A percentile compares a stretch with the other conserved stretches of the same genome.
Conservation (phyloP, 2,329 filamentous ascomycete species). For the Botrytis fragariae region DNA sequence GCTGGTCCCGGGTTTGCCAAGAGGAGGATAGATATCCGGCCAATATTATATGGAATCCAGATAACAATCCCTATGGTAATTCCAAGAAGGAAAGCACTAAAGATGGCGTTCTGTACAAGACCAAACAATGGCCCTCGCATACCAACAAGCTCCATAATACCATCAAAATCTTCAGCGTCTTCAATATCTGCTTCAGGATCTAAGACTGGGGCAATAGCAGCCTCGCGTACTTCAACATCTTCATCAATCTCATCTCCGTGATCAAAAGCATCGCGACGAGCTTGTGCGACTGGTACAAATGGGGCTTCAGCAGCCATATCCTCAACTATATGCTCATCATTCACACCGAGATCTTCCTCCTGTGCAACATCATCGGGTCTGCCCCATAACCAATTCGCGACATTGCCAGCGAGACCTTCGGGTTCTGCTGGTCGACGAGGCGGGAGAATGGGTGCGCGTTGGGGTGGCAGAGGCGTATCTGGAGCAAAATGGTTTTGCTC, state of each 20-base stretch:
- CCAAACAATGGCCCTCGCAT: slow-evolving; percentile 92
- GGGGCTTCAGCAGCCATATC: slow-evolving; percentile 59
- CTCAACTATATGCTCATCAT: slow-evolving; percentile 60
- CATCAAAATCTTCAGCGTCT: slow-evolving; percentile 91
- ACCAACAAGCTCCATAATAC: slow-evolving; percentile 91
- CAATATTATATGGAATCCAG: slow-evolving; percentile 88
- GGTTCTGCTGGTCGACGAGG: slow-evolving; percentile 30
- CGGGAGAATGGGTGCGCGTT: slow-evolving; percentile 22
- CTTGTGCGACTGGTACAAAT: slow-evolving; percentile 49
- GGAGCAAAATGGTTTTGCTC: slow-evolving; percentile 26
- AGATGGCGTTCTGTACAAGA: slow-evolving; percentile 90
- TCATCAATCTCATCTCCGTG: slow-evolving; percentile 38
- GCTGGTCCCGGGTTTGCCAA: slow-evolving; percentile 73
- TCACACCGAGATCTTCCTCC: slow-evolving; percentile 45
- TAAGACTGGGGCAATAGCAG: slow-evolving; percentile 64
- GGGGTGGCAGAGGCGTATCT: slow-evolving; percentile 25
- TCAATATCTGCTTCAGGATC: slow-evolving; percentile 77
- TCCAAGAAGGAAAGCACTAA: slow-evolving; percentile 86
- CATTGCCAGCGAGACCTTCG: slow-evolving; percentile 43
- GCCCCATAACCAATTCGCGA: slow-evolving; percentile 63
- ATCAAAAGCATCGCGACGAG: slow-evolving; percentile 29
- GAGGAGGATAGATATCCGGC: slow-evolving; percentile 77
- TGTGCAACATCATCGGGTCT: slow-evolving; percentile 46
- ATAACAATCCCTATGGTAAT: slow-evolving; percentile 82
- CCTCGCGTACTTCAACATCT: slow-evolving; percentile 60